Evolutionary conservation across 768 basidiomycete species (phyloP), one percentile per base, ranked within the genome.

Genomic region (Kwoniella bestiolae): DNA sequence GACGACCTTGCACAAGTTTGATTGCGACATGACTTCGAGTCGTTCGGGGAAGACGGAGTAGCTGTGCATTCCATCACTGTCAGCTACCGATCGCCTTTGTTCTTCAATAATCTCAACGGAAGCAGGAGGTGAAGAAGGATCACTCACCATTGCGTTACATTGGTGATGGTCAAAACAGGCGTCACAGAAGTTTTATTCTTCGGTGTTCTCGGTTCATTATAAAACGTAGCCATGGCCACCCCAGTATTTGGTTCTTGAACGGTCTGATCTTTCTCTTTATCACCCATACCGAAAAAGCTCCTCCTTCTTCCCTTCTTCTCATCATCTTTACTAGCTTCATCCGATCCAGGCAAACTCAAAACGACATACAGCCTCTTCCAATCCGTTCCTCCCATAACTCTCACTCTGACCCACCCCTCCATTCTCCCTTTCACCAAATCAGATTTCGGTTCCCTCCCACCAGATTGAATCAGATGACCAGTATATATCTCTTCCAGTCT

Each of bases 401-500:
- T 89, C 50, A 93, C 85, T 71, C 89, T 87, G 18, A 92, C 90
- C 91, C 91, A 94, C 1, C 94, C 95, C 79, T 97, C 94, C 84
- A 93, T 86, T 64, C 86, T 86, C 8, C 91, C 89, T 51, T 86
- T 85, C 11, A 86, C 79, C 2, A 94, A 85, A 7, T 90, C 87
- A 2, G 87, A 84, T 8, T 85, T 87, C 2, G 87, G 83, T 29
- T 86, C 85, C 41, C 71, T 70, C 35, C 78, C 74, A 46, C 51
- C 76, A 51, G 83, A 84, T 57, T 92, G 86, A 68, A 97, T 86
- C 47, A 97, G 82, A 83, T 97, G 92, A 5, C 93, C 94, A 0
- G 96, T 97, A 79, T 98, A 98, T 65, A 99, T 93, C 83, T 99
- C 95, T 81, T 96, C 92, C 16, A 97, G 85, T 46, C 93, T 88